Base-by-base conservation (phyloP, 306 rosid species). In the Sicyos edulis region DNA sequence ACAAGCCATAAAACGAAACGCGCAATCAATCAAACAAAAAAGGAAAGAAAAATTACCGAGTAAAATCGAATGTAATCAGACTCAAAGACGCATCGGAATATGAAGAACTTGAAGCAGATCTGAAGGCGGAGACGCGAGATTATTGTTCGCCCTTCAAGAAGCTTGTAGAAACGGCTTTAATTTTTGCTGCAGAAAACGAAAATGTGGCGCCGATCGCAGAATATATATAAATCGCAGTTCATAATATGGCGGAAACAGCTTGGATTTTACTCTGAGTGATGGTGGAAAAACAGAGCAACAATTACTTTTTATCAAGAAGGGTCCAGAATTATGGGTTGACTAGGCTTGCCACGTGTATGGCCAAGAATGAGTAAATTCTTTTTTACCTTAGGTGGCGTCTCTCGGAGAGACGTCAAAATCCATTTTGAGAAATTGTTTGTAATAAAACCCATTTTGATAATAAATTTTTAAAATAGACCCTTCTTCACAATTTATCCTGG, bases 201-300 rank as follows among this genome's bases (percentile, higher is more conserved):
- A 67, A 61, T 40, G 45, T 1, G 10, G 45, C 49, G 77, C 11
- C 13, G 67, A 47, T 1, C 10, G 69, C 10, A 37, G 69, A 63
- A 10, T 8, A 4, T 61, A 32, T 15, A 59, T n/a, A 1, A 14
- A 58, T 11, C 9, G 10, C 17, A 22, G 49, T 34, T 62, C 4
- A 5, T 32, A 32, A 32, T 32, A 32, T 32, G 69, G 50, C 9
- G 24, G 52, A 47, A 49, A 32, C 37, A 32, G 29, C 42, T 22
- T 63, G 9, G 32, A 52, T 51, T 17, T 51, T 16, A 32, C 17
- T 11, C 3, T n/a, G 19, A 54, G 24, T 11, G 49, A 16, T 11
- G 75, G 40, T 34, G 13, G 34, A 3, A 54, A 71, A 71, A 71
- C 75, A 71, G 75, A 71, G 75, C 54, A 71, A 53, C 45, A 6